Conservation (phyloP, 1,284 basidiomycete species). For the Agroathelia rolfsii region DNA sequence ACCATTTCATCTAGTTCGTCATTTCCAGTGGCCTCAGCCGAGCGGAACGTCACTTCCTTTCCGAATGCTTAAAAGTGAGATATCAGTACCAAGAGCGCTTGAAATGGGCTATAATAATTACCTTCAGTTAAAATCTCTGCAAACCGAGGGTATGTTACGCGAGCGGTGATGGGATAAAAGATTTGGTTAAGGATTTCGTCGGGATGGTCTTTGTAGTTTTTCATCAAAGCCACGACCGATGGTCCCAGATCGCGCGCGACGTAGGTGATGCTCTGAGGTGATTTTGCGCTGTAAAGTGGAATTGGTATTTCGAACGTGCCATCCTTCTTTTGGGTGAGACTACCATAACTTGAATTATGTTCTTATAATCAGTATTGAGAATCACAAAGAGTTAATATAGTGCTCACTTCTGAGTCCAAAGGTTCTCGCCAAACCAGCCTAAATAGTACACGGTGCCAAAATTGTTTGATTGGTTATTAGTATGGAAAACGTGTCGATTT, state of each 20-base stretch:
- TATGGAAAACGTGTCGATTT: no score
- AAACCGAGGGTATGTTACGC: slow-evolving; percentile 16
- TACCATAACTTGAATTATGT: no score
- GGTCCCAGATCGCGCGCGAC: slow-evolving; percentile 9
- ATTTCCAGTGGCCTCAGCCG: slow-evolving; percentile 10
- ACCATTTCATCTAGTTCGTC: slow-evolving; percentile 22
- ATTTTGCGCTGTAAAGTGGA: neutral
- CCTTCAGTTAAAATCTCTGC: slow-evolving; percentile 15
- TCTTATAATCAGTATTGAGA: no score
- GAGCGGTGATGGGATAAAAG: slow-evolving; percentile 19
- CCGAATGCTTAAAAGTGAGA: slow-evolving; percentile 14
- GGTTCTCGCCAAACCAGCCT: no score
- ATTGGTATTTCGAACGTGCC: neutral
- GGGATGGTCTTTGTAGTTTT: slow-evolving; percentile 14
- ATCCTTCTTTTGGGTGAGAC: no score
- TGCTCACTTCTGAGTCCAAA: no score
- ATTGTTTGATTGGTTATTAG: no score
- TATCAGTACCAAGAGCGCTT: slow-evolving; percentile 1
- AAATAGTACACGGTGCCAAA: no score
- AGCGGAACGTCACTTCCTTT: slow-evolving; percentile 17
- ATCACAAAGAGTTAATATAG: no score
- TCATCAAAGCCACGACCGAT: slow-evolving; percentile 8
- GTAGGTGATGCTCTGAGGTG: slow-evolving; percentile 8
- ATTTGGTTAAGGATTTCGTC: slow-evolving; percentile 14
- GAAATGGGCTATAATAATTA: slow-evolving; percentile 4